Conservation (phyloP, 305 asterid genomes). For the Plantago coronopus region DNA sequence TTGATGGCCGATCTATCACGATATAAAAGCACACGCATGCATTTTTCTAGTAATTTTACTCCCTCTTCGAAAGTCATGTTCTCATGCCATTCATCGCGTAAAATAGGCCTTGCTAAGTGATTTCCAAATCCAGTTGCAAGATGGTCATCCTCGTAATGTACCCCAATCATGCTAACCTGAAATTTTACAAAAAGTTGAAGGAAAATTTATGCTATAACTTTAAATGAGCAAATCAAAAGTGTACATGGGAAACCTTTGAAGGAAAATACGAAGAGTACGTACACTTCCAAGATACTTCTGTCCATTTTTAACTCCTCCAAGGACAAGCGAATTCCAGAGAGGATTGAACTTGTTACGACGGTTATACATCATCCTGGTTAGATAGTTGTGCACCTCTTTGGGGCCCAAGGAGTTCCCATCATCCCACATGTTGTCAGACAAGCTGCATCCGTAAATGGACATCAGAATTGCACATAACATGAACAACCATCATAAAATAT, state of each 20-base stretch:
- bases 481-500: too few species aligned
- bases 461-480: constrained; percentile 12
- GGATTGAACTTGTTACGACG: constrained; percentile 94
- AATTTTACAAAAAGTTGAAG: background rate
- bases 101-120: constrained; percentile 78
- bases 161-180: constrained; percentile 96
- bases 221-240: constrained; percentile 1
- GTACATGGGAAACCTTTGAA: background rate
- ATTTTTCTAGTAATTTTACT: constrained; percentile 76
- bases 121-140: constrained; percentile 94
- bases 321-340: constrained; percentile 81
- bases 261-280: constrained; percentile 21
- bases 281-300: constrained; percentile 88
- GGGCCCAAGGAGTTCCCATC: constrained; percentile 96
- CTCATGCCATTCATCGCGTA: constrained; percentile 85
- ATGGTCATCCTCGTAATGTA: constrained; percentile 74
- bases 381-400: constrained; percentile 84
- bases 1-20: constrained; percentile 94
- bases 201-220: constrained; percentile 11
- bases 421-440: constrained; percentile 88
- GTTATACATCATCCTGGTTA: constrained; percentile 78
- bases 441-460: constrained; percentile 42
- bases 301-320: constrained; percentile 89
- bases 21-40: constrained; percentile 92
- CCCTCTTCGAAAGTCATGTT: constrained; percentile 84